A percentile compares a stretch with the other conserved stretches of the same genome.
phyloP scores from a whole-genome alignment of 2,329 filamentous ascomycete species.

The Penicillium sp. region DNA sequence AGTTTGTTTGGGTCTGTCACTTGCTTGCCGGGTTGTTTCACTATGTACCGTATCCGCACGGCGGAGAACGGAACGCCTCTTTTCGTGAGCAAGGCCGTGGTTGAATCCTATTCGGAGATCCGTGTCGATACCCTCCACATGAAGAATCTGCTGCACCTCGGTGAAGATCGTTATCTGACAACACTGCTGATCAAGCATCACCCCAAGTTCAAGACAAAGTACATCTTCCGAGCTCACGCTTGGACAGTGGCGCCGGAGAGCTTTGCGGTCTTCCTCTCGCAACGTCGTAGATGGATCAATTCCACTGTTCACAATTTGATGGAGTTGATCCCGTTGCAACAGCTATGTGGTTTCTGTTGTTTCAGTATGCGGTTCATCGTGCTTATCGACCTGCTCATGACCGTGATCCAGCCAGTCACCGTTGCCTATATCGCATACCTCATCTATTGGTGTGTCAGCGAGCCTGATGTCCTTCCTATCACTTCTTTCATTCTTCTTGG shows the following conservation, averaged over 20 bases:
- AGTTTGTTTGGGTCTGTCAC: conserved; percentile 96
- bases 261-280: conserved; percentile 92
- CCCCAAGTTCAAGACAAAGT: conserved; percentile 96
- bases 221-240: conserved; percentile 84
- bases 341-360: conserved; percentile 99
- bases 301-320: conserved; percentile 97
- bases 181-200: conserved; percentile 92
- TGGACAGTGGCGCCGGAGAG: conserved; percentile 97
- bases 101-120: conserved; percentile 84
- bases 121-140: conserved; percentile 97
- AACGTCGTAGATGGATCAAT: conserved; percentile 99
- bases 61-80: conserved; percentile 93
- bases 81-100: conserved; percentile 89
- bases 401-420: conserved; percentile 86
- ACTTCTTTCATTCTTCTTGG: conserved; percentile 87
- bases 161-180: conserved; percentile 96
- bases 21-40: conserved; percentile 97
- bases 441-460: conserved; percentile 67
- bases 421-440: conserved; percentile 88
- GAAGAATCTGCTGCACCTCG: conserved; percentile 95
- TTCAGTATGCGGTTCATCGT: conserved; percentile 99
- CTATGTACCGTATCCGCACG: conserved; percentile 96
- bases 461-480: conserved; percentile 67
- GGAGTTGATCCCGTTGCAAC: conserved; percentile 86
- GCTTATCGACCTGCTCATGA: conserved; percentile 89